Percentiles rank a stretch among this genome's conserved stretches.
Conservation (phyloP, 1,284 basidiomycete genomes). For the Xerocomus cyaneibrunnescens region DNA sequence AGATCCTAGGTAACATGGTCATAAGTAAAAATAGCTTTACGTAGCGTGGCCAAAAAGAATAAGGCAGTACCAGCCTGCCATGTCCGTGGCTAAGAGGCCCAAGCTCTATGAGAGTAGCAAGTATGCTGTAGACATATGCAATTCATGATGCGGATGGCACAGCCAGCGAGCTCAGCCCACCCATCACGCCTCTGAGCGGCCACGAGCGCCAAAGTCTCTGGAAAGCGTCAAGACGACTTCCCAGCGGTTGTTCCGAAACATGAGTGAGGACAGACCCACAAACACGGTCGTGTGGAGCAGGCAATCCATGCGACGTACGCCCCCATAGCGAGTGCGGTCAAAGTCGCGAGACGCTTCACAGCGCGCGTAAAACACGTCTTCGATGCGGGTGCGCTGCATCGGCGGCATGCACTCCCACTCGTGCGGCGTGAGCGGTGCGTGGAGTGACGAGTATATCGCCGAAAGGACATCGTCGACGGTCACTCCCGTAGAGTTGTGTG, state of each 20-base stretch:
- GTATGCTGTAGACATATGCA: slow-evolving; percentile 6
- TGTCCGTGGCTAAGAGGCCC: not conserved
- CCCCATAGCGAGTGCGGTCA: slow-evolving; percentile 34
- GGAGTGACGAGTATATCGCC: slow-evolving; percentile 42
- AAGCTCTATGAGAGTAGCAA: slow-evolving; percentile 1
- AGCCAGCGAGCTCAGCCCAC: not conserved
- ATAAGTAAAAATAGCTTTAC: slow-evolving; percentile 4
- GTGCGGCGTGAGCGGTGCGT: slow-evolving; percentile 35
- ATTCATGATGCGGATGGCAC: not conserved
- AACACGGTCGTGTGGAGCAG: slow-evolving; percentile 47
- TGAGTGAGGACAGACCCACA: slow-evolving; percentile 46
- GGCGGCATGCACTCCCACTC: slow-evolving; percentile 45
- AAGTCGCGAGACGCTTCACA: slow-evolving; percentile 38
- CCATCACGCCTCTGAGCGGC: slow-evolving; percentile 1
- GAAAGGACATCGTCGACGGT: slow-evolving; percentile 49
- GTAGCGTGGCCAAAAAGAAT: not conserved
- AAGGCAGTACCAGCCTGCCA: slow-evolving; percentile 17
- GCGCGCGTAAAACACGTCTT: slow-evolving; percentile 43
- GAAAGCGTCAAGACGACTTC: slow-evolving; percentile 45
- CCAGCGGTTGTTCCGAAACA: slow-evolving; percentile 38
- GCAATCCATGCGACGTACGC: slow-evolving; percentile 49
- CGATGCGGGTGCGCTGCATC: slow-evolving; percentile 43
- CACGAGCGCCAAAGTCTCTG: slow-evolving; percentile 21
- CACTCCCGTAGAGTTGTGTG: slow-evolving; percentile 40
- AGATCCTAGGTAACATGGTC: slow-evolving; percentile 8